Percentiles rank a stretch among this genome's conserved stretches.
Evolutionary conservation across 2,329 filamentous ascomycete species (phyloP).

Genomic region (Pleoardoris graminearum): DNA sequence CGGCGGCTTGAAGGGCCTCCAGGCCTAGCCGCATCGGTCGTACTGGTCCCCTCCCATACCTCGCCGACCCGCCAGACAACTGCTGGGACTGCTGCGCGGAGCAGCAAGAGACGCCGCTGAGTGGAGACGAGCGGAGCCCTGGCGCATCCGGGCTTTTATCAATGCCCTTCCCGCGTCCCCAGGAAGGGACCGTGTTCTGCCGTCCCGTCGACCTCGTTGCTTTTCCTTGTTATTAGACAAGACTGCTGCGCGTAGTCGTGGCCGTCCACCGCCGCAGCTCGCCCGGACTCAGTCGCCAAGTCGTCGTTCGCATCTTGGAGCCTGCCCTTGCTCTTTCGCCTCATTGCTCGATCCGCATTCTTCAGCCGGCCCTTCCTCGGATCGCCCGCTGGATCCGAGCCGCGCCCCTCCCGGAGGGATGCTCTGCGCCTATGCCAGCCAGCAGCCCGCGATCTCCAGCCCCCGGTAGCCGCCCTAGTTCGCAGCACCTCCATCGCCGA

Average conservation of each 20-base stretch:
- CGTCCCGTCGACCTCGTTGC: not conserved
- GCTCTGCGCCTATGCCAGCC: not conserved
- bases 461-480: not conserved
- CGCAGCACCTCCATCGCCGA: not conserved
- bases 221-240: slow-evolving; percentile 6
- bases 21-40: not conserved
- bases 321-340: not conserved
- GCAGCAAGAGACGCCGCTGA: slow-evolving; percentile 7
- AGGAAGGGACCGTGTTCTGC: not conserved
- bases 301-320: not conserved
- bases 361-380: not conserved
- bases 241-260: slow-evolving; percentile 1
- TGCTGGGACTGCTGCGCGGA: slow-evolving; percentile 3
- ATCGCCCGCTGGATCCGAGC: not conserved
- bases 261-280: not conserved
- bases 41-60: not conserved
- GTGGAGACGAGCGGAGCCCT: slow-evolving; percentile 1
- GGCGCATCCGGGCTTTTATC: slow-evolving; percentile 2
- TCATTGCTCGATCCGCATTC: not conserved
- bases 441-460: not conserved
- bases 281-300: not conserved
- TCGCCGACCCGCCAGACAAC: slow-evolving; percentile 5
- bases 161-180: not conserved
- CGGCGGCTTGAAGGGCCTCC: not conserved
- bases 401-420: not conserved